phyloP scores from a whole-genome alignment of 176 grass and related monocot genomes.

The Oryza longistaminata region DNA sequence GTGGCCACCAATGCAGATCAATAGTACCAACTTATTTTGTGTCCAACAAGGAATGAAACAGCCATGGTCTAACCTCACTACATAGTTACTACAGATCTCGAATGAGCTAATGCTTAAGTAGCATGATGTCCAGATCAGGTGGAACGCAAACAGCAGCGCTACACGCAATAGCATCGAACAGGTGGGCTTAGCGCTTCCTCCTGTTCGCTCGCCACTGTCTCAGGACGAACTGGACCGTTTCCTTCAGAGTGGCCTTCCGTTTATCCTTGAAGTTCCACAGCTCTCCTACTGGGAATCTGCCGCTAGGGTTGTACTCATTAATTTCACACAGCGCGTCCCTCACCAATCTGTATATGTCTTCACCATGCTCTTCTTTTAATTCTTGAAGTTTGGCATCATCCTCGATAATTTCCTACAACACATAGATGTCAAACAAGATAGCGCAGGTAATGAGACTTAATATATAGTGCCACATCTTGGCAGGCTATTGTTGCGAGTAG shows the following conservation, averaged over 20 bases:
- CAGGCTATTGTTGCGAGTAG: background rate
- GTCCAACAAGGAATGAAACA: slow-evolving; percentile 4
- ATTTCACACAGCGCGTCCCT: slow-evolving; percentile 60
- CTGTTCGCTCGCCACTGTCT: slow-evolving; percentile 48
- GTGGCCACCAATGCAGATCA: background rate
- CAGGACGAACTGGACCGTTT: slow-evolving; percentile 52
- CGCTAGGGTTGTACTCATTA: slow-evolving; percentile 56
- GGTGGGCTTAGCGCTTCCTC: slow-evolving; percentile 45
- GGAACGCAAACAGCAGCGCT: background rate
- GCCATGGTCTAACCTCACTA: background rate
- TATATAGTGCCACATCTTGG: background rate
- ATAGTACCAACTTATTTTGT: slow-evolving; percentile 18
- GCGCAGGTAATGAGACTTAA: background rate
- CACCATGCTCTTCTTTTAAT: slow-evolving; percentile 61
- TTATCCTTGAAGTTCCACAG: slow-evolving; percentile 62
- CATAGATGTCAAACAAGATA: background rate
- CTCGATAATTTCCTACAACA: slow-evolving; percentile 58
- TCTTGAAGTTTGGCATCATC: slow-evolving; percentile 55
- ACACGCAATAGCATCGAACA: background rate
- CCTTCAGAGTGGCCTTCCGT: slow-evolving; percentile 50
- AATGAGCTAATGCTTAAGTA: background rate
- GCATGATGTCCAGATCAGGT: background rate
- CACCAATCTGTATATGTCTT: slow-evolving; percentile 61
- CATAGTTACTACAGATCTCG: background rate
- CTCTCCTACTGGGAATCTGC: slow-evolving; percentile 47